Evolutionary conservation across 164 flowering plant genomes (phyloP).

Genomic region (Tetracentron sinense): DNA sequence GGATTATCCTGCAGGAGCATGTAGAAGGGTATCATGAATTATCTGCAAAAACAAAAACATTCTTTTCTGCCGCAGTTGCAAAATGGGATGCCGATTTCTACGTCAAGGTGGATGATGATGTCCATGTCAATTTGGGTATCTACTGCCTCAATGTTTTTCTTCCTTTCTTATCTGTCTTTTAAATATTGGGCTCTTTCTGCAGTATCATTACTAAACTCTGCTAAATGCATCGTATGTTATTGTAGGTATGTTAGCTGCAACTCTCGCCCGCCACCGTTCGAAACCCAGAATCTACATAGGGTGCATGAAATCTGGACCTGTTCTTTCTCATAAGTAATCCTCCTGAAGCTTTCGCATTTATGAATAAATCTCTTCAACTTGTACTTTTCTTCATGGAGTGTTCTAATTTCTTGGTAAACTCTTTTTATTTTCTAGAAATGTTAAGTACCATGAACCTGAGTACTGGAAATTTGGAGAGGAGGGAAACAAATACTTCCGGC

Average conservation of each 20-base stretch:
- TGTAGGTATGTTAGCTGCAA: slow-evolving; percentile 77
- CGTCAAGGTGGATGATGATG: slow-evolving; percentile 96
- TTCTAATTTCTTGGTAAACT: slow-evolving; percentile 8
- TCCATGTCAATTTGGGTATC: slow-evolving; percentile 90
- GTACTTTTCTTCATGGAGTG: not conserved
- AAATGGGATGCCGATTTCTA: slow-evolving; percentile 95
- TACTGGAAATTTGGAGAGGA: slow-evolving; percentile 93
- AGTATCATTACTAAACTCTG: not conserved
- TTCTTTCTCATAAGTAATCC: slow-evolving; percentile 73
- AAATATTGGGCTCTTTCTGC: not conserved
- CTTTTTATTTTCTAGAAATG: slow-evolving; percentile 40
- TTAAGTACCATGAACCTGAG: slow-evolving; percentile 87
- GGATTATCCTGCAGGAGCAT: slow-evolving; percentile 56
- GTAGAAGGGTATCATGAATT: slow-evolving; percentile 93
- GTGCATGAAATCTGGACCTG: slow-evolving; percentile 98
- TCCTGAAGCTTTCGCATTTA: slow-evolving; percentile 11
- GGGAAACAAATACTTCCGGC: slow-evolving; percentile 87
- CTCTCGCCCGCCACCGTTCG: slow-evolving; percentile 75
- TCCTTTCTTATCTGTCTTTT: not conserved
- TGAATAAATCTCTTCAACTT: not conserved
- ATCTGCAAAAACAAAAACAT: slow-evolving; percentile 89
- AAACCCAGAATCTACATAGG: slow-evolving; percentile 90
- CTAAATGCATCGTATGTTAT: slow-evolving; percentile 1
- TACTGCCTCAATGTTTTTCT: not conserved
- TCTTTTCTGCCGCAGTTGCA: slow-evolving; percentile 85